phyloP scores from a whole-genome alignment of 352 stramenopile species.

The Phytophthora boehmeriae region DNA sequence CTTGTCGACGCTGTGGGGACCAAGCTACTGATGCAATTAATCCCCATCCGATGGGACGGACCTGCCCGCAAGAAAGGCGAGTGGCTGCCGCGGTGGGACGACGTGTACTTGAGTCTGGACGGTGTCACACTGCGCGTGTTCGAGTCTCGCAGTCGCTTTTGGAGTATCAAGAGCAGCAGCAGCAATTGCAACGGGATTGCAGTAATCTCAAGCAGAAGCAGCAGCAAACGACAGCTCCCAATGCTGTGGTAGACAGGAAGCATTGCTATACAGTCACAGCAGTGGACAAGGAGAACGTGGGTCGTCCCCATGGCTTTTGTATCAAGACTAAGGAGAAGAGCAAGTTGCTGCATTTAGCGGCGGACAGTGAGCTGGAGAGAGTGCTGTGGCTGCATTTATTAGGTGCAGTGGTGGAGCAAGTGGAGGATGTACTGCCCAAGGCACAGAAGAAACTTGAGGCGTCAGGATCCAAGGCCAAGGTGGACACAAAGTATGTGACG shows the following conservation, averaged over 20 bases:
- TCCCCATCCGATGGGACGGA: conserved; percentile 74
- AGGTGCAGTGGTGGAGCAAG: conserved; percentile 64
- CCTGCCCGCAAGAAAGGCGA: conserved; percentile 72
- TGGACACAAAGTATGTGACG: conserved; percentile 19
- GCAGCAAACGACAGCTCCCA: neutral
- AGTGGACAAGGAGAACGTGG: conserved; percentile 63
- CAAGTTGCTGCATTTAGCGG: conserved; percentile 62
- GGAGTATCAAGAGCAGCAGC: conserved; percentile 42
- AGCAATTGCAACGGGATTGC: conserved; percentile 28
- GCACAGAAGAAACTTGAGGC: conserved; percentile 34
- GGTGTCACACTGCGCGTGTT: conserved; percentile 65
- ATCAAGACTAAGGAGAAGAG: conserved; percentile 60
- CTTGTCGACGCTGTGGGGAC: conserved; percentile 30
- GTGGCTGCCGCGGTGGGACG: conserved; percentile 82
- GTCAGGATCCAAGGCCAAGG: conserved; percentile 20
- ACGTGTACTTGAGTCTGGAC: conserved; percentile 70
- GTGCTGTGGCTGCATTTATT: conserved; percentile 80
- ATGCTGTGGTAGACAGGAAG: conserved; percentile 37
- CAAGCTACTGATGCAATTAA: conserved; percentile 60
- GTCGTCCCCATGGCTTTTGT: conserved; percentile 60
- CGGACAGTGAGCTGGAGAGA: conserved; percentile 74
- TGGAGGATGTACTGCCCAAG: conserved; percentile 45
- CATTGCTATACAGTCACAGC: conserved; percentile 58
- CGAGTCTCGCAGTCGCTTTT: conserved; percentile 68
- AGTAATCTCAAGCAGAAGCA: conserved; percentile 7